These are phyloP conservation scores for Physcia stellaris DNA, from an alignment of 495 filamentous ascomycete genomes.

Conservation along the genomic window DNA sequence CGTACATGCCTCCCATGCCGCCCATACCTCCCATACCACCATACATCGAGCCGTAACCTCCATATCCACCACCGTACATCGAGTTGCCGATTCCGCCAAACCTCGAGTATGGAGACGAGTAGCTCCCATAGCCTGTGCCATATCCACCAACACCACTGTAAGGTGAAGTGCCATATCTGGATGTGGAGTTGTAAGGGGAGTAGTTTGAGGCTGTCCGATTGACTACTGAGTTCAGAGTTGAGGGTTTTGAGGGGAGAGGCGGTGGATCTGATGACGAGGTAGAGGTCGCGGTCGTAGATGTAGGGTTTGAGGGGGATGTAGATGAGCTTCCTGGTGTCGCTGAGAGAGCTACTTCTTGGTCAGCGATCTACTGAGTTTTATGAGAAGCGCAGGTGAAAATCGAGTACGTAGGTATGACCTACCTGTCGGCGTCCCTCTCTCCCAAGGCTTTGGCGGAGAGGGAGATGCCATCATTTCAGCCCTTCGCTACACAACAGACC, in stretches of 20 bases:
- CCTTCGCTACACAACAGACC: no score
- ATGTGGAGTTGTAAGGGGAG: conserved; percentile 51
- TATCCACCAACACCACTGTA: conserved; percentile 30
- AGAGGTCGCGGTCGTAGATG: conserved; percentile 28
- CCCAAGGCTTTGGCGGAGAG: conserved; percentile 95
- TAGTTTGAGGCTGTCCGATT: conserved; percentile 76
- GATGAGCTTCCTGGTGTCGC: conserved; percentile 3
- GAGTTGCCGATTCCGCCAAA: conserved; percentile 46
- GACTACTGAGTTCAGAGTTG: conserved; percentile 52
- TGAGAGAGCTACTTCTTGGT: conserved; percentile 9
- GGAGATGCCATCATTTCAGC: conserved; percentile 30
- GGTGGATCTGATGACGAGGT: conserved; percentile 38
- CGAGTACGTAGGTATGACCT: background rate
- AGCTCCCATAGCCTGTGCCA: conserved; percentile 35
- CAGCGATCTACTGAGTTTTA: conserved; percentile 1
- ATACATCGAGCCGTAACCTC: conserved; percentile 28
- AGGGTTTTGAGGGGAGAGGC: conserved; percentile 67
- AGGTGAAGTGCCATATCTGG: conserved; percentile 39
- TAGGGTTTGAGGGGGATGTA: conserved; percentile 23
- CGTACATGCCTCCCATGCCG: conserved; percentile 42
- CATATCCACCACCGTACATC: conserved; percentile 45
- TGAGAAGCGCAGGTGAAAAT: conserved; percentile 7
- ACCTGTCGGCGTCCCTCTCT: conserved; percentile 48
- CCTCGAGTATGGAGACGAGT: conserved; percentile 53
- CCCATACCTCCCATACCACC: conserved; percentile 43